phyloP scores from a whole-genome alignment of 208 protist genomes.

The Trichomonas tenax region DNA sequence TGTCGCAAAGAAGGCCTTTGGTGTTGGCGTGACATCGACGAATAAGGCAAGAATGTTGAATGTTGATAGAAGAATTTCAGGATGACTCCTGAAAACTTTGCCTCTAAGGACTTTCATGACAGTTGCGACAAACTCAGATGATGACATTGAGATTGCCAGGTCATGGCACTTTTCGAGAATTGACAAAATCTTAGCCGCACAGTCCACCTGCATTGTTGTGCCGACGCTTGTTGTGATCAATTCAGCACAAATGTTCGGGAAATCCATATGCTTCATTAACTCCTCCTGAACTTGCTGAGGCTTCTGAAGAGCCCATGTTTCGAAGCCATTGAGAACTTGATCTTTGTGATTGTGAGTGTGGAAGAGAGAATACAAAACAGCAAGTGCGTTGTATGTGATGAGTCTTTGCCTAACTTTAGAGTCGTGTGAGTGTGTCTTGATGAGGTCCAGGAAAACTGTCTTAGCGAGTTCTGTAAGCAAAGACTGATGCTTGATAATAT shows the following conservation, averaged over 20 bases:
- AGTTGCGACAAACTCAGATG: not conserved
- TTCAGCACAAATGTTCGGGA: not conserved
- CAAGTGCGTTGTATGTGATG: not conserved
- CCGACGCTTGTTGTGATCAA: not conserved
- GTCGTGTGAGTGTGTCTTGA: not conserved
- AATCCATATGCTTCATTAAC: not conserved
- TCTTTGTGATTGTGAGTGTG: not conserved
- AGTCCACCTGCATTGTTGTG: not conserved
- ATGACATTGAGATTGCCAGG: not conserved
- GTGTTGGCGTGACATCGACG: not conserved
- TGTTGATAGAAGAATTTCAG: not conserved
- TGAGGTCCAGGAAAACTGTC: not conserved
- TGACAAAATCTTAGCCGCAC: not conserved
- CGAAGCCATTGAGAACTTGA: not conserved
- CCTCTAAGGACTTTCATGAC: not conserved
- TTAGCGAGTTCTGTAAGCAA: not conserved
- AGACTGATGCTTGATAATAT: not conserved
- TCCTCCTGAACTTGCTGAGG: not conserved
- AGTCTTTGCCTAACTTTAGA: not conserved
- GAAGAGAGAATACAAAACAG: not conserved
- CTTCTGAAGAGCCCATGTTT: not conserved
- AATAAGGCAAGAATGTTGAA: not conserved
- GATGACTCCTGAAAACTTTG: not conserved
- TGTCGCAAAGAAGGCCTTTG: not conserved
- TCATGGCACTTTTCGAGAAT: not conserved